Percentiles rank a stretch among this genome's conserved stretches.
Evolutionary conservation across 306 rosid genomes (phyloP).

Genomic region (Bauhinia variegata): DNA sequence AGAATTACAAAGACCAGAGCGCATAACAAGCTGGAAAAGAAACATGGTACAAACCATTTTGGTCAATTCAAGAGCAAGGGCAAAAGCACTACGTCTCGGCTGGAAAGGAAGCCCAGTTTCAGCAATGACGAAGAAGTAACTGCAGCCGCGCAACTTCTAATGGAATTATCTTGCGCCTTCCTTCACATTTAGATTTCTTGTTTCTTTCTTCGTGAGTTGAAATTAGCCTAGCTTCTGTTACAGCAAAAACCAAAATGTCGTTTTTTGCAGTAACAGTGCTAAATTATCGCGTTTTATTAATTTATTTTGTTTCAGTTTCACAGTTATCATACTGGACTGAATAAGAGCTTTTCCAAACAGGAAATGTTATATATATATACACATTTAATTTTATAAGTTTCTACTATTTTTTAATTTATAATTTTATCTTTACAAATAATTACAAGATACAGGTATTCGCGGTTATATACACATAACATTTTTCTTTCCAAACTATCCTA

Average conservation of each 20-base stretch:
- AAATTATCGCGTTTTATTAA: not conserved
- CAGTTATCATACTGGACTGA: no score
- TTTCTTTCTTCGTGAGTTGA: not conserved
- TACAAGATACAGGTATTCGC: no score
- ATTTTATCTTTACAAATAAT: no score
- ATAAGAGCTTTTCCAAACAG: no score
- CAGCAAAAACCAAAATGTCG: not conserved
- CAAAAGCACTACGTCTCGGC: constrained; percentile 36
- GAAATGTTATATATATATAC: no score
- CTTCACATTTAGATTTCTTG: constrained; percentile 26
- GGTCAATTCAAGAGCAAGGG: constrained; percentile 46
- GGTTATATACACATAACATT: no score
- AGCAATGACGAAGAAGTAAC: constrained; percentile 60
- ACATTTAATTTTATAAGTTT: no score
- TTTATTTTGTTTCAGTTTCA: constrained; percentile 13
- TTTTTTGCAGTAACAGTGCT: not conserved
- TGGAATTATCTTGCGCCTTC: constrained; percentile 67
- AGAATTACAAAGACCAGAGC: constrained; percentile 35
- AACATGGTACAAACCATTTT: constrained; percentile 36
- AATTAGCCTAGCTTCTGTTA: not conserved
- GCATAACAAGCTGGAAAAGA: constrained; percentile 62
- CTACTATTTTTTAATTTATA: no score
- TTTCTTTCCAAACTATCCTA: no score
- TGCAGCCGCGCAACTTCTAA: constrained; percentile 58
- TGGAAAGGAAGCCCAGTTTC: constrained; percentile 30